Evolutionary conservation across 768 basidiomycete species (phyloP).

Genomic region (Chalciporus piperatus): DNA sequence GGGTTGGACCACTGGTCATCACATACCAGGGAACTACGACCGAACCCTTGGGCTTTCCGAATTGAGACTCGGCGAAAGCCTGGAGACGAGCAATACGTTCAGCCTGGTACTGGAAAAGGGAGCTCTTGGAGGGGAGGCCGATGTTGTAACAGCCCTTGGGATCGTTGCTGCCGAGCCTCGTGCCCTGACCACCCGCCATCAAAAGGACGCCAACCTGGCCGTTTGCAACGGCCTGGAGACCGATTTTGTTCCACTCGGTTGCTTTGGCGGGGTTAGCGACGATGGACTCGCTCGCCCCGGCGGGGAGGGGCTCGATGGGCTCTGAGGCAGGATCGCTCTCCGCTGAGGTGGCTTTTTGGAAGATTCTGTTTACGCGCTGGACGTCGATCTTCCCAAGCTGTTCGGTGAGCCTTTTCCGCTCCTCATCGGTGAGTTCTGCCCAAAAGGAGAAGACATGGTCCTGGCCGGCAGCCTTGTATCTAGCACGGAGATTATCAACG

Average conservation of each 20-base stretch:
- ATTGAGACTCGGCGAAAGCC: slow-evolving; percentile 61
- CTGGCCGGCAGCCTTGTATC: slow-evolving; percentile 81
- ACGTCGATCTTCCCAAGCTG: slow-evolving; percentile 85
- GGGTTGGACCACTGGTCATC: slow-evolving; percentile 98
- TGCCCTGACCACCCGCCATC: slow-evolving; percentile 98
- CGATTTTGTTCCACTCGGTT: slow-evolving; percentile 70
- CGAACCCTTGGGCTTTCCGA: slow-evolving; percentile 49
- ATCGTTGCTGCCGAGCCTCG: slow-evolving; percentile 83
- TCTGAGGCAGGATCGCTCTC: slow-evolving; percentile 55
- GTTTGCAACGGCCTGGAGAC: slow-evolving; percentile 75
- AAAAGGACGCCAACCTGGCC: slow-evolving; percentile 92
- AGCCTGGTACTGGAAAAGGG: slow-evolving; percentile 97
- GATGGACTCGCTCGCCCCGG: slow-evolving; percentile 65
- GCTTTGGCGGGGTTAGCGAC: slow-evolving; percentile 53
- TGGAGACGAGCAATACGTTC: slow-evolving; percentile 89
- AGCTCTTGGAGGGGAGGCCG: slow-evolving; percentile 87
- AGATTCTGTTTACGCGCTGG: slow-evolving; percentile 88
- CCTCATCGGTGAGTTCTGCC: slow-evolving; percentile 60
- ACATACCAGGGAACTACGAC: slow-evolving; percentile 95
- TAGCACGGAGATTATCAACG: slow-evolving; percentile 52
- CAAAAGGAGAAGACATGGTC: slow-evolving; percentile 89
- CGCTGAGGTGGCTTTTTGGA: slow-evolving; percentile 66
- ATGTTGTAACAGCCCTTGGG: slow-evolving; percentile 99
- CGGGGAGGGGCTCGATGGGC: slow-evolving; percentile 78
- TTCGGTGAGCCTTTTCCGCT: slow-evolving; percentile 58